Base-by-base conservation (phyloP, 139 green algal species). In the Coelastrella sp. region DNA sequence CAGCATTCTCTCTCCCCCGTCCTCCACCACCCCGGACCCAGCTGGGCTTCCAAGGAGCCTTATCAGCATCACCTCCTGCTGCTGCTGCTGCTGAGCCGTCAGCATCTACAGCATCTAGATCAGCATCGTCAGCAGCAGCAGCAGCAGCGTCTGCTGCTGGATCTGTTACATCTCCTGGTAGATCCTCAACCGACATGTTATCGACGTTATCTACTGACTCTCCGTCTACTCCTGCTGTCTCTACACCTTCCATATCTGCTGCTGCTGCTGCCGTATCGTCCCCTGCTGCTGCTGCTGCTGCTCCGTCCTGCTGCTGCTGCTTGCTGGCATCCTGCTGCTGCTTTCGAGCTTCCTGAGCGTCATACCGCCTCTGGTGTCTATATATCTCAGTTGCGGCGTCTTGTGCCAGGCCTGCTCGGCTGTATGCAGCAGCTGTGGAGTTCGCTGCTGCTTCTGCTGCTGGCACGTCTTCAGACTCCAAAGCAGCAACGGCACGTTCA, bases 1-100 rank as follows among this genome's bases (percentile, higher is more conserved):
- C 90, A 80, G n/a, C 74, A 80, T 23, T 16, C 47, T 89, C 87
- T n/a, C 73, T 74, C 10, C 94, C 68, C 14, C 92, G 74, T 16
- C 90, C 75, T 82, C 93, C 93, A 78, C 90, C 80, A 58, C 95
- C 87, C 5, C 93, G 73, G n/a, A 90, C 17, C 74, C 87, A 88
- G 56, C 87, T 83, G 2, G 87, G 87, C 64, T 58, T n/a, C 61
- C 66, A 87, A 0, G 76, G 54, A 19, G 22, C 20, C 71, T 89
- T 80, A 22, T 60, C 80, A 75, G 57, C 59, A 73, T 7, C 80
- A 73, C 19, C 80, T 58, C 4, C 85, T 64, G 20, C 57, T 61
- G 73, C 85, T 54, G 57, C 89, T 0, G 2, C 54, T 87, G 5
- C 32, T 32, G 32, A 23, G 23, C 65, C 23, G 4, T 47, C 32